Evolutionary conservation across 2,329 filamentous ascomycete species (phyloP), one percentile per base, ranked within the genome.

Genomic region (Elsinoe fawcettii): DNA sequence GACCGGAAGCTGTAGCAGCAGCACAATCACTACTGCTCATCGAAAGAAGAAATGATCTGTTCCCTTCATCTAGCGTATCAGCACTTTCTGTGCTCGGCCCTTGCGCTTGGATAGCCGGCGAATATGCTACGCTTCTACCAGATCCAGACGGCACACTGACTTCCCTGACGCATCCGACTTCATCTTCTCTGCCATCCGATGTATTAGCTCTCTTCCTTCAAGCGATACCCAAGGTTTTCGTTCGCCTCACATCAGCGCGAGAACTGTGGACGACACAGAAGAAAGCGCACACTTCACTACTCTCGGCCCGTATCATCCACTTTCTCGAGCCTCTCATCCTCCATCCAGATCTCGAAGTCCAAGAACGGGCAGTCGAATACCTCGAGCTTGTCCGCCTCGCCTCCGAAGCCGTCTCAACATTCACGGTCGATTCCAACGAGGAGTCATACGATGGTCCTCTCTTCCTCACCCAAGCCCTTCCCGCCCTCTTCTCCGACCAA

Each of bases 331-430:
- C 85, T 0, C 72, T 97, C 14, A 83, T 85, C 0, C 78, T 85
- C 39, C 90, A 97, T 69, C 91, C 92, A 0, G 89, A 85, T 65
- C 78, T 99, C 1, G 93, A 99, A 68, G 90, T 99, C 2, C 93
- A 99, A 72, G 93, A 97, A 70, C 83, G 93, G 58, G 87, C 91
- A 2, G 91, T 96, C 1, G 91, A 96, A 67, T 95, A 96, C 64
- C 80, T 90, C 0, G 93, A 99, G 68, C 78, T 97, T 11, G 82
- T 97, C 66, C 90, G 90, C 59, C 77, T 99, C 44, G 90, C 89
- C 1, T 84, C 85, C 1, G 93, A 99, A 73, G 90, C 92, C 12
- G 82, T 82, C 2, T 80, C 84, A 7, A 83, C 79, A 1, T 87
- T 91, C 60, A 77, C 81, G 9, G 74, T 80, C 20, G 68, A 70